Evolutionary conservation across 2,329 filamentous ascomycete genomes (phyloP).

Genomic region (Monosporascus sp.): DNA sequence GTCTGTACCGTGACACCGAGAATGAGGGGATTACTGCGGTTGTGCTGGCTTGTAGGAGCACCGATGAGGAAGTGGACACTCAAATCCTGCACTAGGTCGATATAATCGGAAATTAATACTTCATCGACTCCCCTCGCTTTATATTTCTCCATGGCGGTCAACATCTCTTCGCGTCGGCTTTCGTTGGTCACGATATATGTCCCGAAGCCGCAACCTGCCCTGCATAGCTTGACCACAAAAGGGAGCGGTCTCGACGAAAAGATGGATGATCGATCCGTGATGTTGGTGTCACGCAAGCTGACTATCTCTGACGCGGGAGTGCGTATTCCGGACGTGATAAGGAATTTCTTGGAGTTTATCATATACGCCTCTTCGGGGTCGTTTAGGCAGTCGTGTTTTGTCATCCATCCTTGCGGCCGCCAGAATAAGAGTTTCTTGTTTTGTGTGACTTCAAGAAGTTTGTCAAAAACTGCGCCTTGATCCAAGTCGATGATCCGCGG

Average conservation of each 20-base stretch:
- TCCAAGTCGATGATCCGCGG: slow-evolving; percentile 12
- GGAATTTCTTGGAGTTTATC: slow-evolving; percentile 18
- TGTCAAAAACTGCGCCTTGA: not conserved
- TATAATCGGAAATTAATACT: slow-evolving; percentile 15
- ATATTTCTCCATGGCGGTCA: slow-evolving; percentile 9
- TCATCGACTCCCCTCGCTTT: slow-evolving; percentile 11
- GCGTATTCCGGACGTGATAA: slow-evolving; percentile 14
- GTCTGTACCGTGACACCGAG: slow-evolving; percentile 17
- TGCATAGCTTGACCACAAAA: slow-evolving; percentile 18
- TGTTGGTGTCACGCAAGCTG: slow-evolving; percentile 6
- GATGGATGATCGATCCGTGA: slow-evolving; percentile 2
- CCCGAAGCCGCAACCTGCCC: slow-evolving; percentile 18
- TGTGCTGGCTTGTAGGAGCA: slow-evolving; percentile 8
- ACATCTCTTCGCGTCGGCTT: slow-evolving; percentile 2
- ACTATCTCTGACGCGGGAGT: slow-evolving; percentile 10
- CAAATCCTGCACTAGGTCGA: slow-evolving; percentile 15
- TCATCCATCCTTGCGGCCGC: slow-evolving; percentile 19
- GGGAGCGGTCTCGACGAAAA: slow-evolving; percentile 9
- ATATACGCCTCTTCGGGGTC: slow-evolving; percentile 15
- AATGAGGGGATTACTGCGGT: slow-evolving; percentile 13
- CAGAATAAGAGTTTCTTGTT: slow-evolving; percentile 16
- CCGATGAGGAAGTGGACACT: slow-evolving; percentile 19
- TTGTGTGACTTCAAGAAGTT: slow-evolving; percentile 5
- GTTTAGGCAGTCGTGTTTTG: slow-evolving; percentile 13
- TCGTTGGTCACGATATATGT: slow-evolving; percentile 16